A percentile compares a stretch with the other conserved stretches of the same genome.
These are phyloP conservation scores for Alternaria solani DNA, from an alignment of 2,329 filamentous ascomycete genomes.

Conservation along the genomic window DNA sequence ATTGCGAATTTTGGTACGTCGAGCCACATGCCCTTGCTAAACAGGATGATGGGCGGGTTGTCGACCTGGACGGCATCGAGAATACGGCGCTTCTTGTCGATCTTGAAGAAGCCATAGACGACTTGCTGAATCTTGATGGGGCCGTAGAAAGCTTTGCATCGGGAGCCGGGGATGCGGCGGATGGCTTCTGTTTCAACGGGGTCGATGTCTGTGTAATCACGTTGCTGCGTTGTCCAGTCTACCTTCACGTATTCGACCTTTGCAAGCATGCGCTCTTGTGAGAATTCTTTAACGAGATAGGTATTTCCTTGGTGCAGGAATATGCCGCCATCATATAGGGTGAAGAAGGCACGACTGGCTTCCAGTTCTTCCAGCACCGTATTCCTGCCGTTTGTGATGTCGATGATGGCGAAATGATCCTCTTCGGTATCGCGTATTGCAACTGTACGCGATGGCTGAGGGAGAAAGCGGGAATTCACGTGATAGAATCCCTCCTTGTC, in stretches of 20 bases:
- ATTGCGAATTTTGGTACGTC: constrained; percentile 84
- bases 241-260: constrained; percentile 89
- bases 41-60: constrained; percentile 86
- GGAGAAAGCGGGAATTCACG: constrained; percentile 86
- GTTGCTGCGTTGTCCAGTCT: constrained; percentile 92
- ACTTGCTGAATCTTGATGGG: constrained; percentile 84
- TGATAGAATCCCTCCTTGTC: constrained; percentile 87
- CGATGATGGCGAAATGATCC: constrained; percentile 92
- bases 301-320: constrained; percentile 95
- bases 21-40: constrained; percentile 93
- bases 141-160: constrained; percentile 82
- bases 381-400: constrained; percentile 83
- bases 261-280: constrained; percentile 79
- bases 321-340: constrained; percentile 94
- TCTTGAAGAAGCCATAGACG: constrained; percentile 96
- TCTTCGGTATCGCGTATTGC: constrained; percentile 90
- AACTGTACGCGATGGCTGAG: constrained; percentile 81
- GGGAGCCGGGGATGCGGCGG: constrained; percentile 70
- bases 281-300: constrained; percentile 90
- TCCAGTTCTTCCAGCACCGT: constrained; percentile 94
- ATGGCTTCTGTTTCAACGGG: constrained; percentile 91
- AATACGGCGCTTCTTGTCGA: constrained; percentile 85
- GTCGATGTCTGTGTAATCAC: constrained; percentile 94
- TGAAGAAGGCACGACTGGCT: constrained; percentile 92
- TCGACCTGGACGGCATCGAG: constrained; percentile 93